phyloP scores from a whole-genome alignment of 257 asterid genomes.

The Paulownia fortunei region DNA sequence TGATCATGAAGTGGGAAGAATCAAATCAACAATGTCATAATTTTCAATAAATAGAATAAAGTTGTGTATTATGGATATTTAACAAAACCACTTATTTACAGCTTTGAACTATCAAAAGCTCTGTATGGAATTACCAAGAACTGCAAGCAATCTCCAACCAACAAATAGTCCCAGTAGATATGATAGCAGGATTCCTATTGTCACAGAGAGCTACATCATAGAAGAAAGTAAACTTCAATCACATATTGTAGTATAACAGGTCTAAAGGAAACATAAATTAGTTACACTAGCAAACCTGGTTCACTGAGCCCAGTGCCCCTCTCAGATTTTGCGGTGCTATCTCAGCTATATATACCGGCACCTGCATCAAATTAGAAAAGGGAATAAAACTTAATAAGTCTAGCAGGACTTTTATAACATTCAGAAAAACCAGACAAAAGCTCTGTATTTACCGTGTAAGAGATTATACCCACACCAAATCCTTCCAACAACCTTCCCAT shows the following conservation, averaged over 20 bases:
- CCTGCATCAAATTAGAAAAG: conserved; percentile 49
- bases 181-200: conserved; percentile 88
- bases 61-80: not conserved
- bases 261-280: conserved; percentile 4
- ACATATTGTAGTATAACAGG: conserved; percentile 1
- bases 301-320: conserved; percentile 87
- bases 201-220: conserved; percentile 78
- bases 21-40: not conserved
- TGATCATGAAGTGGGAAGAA: not conserved
- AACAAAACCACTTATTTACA: not conserved
- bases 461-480: conserved; percentile 93
- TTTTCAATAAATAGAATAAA: not conserved
- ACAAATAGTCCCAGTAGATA: conserved; percentile 84
- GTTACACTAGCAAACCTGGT: conserved; percentile 63
- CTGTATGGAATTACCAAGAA: conserved; percentile 68
- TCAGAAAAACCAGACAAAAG: conserved; percentile 25
- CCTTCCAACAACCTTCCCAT: conserved; percentile 98
- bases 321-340: conserved; percentile 89
- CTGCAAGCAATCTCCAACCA: conserved; percentile 89
- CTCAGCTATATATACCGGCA: conserved; percentile 95
- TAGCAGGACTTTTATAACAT: not conserved
- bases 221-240: conserved; percentile 11
- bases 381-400: not conserved
- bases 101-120: conserved; percentile 2
- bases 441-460: conserved; percentile 62